phyloP scores from a whole-genome alignment of 2,329 filamentous ascomycete genomes.

The Golovinomyces cichoracearum region DNA sequence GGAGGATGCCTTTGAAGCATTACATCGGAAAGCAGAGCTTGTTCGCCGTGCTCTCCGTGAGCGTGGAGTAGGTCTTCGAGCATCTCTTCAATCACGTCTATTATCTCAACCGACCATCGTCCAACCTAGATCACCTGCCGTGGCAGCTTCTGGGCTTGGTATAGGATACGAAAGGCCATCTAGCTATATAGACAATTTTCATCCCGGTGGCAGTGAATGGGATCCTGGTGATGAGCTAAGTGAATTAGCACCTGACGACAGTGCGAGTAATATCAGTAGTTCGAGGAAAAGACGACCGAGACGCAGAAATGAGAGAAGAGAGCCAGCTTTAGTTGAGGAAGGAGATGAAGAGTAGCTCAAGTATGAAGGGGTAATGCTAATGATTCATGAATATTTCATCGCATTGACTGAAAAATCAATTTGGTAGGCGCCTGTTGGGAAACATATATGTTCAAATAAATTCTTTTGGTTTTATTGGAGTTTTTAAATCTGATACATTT shows the following conservation, averaged over 20 bases:
- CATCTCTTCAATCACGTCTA: slow-evolving; percentile 13
- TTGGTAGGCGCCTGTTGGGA: too few relatives aligned
- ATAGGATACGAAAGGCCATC: slow-evolving; percentile 14
- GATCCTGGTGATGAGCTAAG: slow-evolving; percentile 24
- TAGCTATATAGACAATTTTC: slow-evolving; percentile 19
- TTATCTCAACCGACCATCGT: slow-evolving; percentile 3
- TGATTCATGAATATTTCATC: background rate
- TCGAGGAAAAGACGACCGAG: slow-evolving; percentile 40
- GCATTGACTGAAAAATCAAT: too few relatives aligned
- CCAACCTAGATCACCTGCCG: slow-evolving; percentile 16
- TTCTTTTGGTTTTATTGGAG: too few relatives aligned
- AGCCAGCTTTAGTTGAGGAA: slow-evolving; percentile 47
- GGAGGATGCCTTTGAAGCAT: slow-evolving; percentile 74
- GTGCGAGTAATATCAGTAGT: slow-evolving; percentile 55
- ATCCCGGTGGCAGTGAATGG: slow-evolving; percentile 19
- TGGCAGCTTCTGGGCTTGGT: slow-evolving; percentile 17
- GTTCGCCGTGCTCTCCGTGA: slow-evolving; percentile 59
- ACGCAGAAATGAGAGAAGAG: slow-evolving; percentile 40
- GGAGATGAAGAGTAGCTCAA: slow-evolving; percentile 22
- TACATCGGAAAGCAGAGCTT: slow-evolving; percentile 63
- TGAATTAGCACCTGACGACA: slow-evolving; percentile 51
- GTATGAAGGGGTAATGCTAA: background rate
- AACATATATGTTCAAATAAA: too few relatives aligned
- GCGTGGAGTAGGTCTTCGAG: slow-evolving; percentile 45
- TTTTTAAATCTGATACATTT: too few relatives aligned